A percentile compares a stretch with the other conserved stretches of the same genome.
Evolutionary conservation across 768 basidiomycete species (phyloP).

Genomic region (Psilocybe subaeruginosa): DNA sequence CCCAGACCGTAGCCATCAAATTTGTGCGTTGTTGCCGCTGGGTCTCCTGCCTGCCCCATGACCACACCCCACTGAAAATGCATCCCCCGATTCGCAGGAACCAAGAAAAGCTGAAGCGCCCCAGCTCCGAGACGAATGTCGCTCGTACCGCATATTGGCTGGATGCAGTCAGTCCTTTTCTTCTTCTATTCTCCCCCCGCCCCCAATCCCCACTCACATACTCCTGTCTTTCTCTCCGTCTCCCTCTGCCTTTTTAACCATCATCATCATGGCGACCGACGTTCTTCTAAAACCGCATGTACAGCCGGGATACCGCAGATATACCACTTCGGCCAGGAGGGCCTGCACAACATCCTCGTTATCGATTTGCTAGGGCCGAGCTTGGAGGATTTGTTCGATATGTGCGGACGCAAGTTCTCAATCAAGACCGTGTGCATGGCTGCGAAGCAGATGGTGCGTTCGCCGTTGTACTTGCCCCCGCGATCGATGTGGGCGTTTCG

Average conservation of each 20-base stretch:
- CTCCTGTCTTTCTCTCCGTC: slow-evolving; percentile 4
- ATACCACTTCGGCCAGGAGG: slow-evolving; percentile 99
- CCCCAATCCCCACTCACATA: slow-evolving; percentile 12
- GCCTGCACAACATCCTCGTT: slow-evolving; percentile 96
- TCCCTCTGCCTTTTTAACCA: neutral
- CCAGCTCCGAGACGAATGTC: slow-evolving; percentile 97
- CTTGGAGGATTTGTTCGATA: slow-evolving; percentile 97
- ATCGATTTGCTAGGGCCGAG: slow-evolving; percentile 98
- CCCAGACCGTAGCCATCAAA: slow-evolving; percentile 99
- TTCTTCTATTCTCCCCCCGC: slow-evolving; percentile 1
- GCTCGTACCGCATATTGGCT: slow-evolving; percentile 90
- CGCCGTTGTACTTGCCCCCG: slow-evolving; percentile 4
- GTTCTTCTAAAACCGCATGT: slow-evolving; percentile 6
- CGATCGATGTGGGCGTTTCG: neutral
- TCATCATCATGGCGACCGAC: neutral
- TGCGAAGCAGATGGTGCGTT: slow-evolving; percentile 89
- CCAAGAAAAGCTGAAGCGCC: slow-evolving; percentile 95
- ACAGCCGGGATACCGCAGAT: slow-evolving; percentile 97
- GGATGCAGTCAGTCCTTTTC: slow-evolving; percentile 75
- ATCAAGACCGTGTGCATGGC: slow-evolving; percentile 99
- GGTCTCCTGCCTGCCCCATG: neutral
- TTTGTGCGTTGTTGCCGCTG: slow-evolving; percentile 71
- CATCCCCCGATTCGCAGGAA: slow-evolving; percentile 53
- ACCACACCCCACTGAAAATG: slow-evolving; percentile 11
- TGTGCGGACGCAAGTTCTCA: slow-evolving; percentile 97